Base-by-base conservation (phyloP, 352 stramenopile species). In the Sclerospora graminicola region DNA sequence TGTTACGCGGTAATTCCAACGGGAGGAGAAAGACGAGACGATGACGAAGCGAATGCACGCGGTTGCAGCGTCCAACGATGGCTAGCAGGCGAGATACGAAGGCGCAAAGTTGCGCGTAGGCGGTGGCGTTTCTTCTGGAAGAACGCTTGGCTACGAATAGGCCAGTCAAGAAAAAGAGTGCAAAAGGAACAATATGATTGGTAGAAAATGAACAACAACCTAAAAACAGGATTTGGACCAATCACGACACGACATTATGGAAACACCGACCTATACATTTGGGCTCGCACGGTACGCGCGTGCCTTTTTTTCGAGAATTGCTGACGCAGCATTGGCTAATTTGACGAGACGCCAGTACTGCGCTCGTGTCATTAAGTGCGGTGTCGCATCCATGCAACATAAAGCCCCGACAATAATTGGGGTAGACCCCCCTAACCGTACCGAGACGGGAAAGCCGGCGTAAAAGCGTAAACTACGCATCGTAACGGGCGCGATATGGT, bases 401-500 rank as follows among this genome's bases (percentile, higher is more conserved):
- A 69, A 10, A 0, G 60, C 52, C 7, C 60, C 60, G 1, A 66
- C 48, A 9, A 66, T 48, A 8, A 51, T 48, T 10, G 48, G 33
- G 5, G 43, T 45, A 14, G 54, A 39, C 9, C 27, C 28, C 8
- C 40, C 53, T 30, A 18, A 15, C 30, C 5, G 14, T 8, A 35
- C 30, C 5, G 30, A 35, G 13, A 69, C 37, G 21, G 70, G 70
- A 54, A 76, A 80, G 21, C 70, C 70, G 35, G 47, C 64, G 54
- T 83, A 80, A 45, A 78, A 80, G 15, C 69, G 61, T 11, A 65
- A 35, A 15, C 56, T 51, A 11, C 66, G 47, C 29, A 54, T 40
- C 26, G 57, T 44, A 14, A 78, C 47, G 0, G 54, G 48, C n/a
- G 21, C 43, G 20, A 65, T 43, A 18, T 64, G 51, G 20, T 45